These are phyloP conservation scores for Juglanconis sp. DNA, from an alignment of 2,329 filamentous ascomycete genomes.

Conservation along the genomic window DNA sequence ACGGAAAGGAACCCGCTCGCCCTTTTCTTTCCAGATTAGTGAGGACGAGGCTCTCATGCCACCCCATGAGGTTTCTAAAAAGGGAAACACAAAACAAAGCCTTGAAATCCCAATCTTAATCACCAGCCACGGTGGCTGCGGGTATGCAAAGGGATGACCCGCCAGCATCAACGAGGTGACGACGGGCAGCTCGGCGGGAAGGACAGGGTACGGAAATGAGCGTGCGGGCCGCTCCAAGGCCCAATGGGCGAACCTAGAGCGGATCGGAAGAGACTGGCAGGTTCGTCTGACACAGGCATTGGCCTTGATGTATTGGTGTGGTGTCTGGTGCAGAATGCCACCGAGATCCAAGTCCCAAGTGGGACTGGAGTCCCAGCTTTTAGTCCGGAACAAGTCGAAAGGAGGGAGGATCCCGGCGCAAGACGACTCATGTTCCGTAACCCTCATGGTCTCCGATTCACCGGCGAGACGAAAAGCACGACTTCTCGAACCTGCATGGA, in stretches of 20 bases:
- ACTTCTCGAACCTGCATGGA: background rate
- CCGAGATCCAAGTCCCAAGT: background rate
- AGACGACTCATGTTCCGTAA: background rate
- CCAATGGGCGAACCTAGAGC: background rate
- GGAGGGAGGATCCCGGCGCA: background rate
- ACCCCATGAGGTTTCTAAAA: constrained; percentile 1
- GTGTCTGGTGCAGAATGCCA: background rate
- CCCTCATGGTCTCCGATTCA: background rate
- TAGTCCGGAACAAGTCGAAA: background rate
- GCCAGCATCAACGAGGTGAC: constrained; percentile 10
- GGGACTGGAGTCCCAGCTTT: background rate
- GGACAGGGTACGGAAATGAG: background rate
- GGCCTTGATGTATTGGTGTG: too few species aligned
- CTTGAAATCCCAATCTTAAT: constrained; percentile 14
- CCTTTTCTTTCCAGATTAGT: background rate
- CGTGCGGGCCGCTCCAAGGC: too few species aligned
- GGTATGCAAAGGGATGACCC: constrained; percentile 2
- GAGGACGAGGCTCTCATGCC: background rate
- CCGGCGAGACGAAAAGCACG: background rate
- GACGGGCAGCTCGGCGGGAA: background rate
- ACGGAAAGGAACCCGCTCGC: background rate
- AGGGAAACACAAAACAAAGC: constrained; percentile 1
- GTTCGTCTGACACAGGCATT: background rate
- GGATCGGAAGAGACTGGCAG: background rate
- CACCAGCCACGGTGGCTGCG: background rate